Evolutionary conservation across 495 filamentous ascomycete genomes (phyloP).

Genomic region (Podospora fimiseda): DNA sequence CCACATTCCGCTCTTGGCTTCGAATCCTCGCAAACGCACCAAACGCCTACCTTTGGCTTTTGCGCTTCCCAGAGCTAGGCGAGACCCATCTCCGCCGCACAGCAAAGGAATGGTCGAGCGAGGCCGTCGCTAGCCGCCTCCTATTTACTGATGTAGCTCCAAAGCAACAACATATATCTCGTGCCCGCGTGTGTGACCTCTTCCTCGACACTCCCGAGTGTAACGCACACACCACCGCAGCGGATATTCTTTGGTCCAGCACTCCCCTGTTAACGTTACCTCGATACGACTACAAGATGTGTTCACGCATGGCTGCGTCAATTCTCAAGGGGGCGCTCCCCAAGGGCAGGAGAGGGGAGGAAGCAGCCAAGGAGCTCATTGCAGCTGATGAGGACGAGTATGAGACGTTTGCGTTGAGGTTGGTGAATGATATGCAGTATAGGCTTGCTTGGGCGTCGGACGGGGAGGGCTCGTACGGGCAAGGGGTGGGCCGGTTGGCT

Average conservation of each 20-base stretch:
- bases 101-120: conserved; percentile 75
- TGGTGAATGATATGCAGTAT: conserved; percentile 67
- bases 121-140: conserved; percentile 82
- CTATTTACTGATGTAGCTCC: conserved; percentile 96
- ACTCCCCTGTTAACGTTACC: conserved; percentile 92
- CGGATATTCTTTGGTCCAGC: conserved; percentile 91
- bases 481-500: conserved; percentile 59
- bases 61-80: conserved; percentile 92
- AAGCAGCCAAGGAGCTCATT: conserved; percentile 68
- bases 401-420: conserved; percentile 67
- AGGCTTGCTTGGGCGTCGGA: conserved; percentile 10
- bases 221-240: conserved; percentile 96
- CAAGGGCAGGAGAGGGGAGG: conserved; percentile 55
- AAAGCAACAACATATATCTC: conserved; percentile 89
- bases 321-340: conserved; percentile 88
- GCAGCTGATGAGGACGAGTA: conserved; percentile 72
- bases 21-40: conserved; percentile 83
- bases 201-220: conserved; percentile 98
- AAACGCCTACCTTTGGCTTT: conserved; percentile 89
- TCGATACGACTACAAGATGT: conserved; percentile 98
- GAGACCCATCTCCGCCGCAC: conserved; percentile 77
- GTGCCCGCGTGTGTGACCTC: conserved; percentile 85
- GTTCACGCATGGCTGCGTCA: conserved; percentile 92
- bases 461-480: conserved; percentile 37
- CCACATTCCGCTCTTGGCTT: conserved; percentile 93